Evolutionary conservation across 129 eudicot species (phyloP).

Genomic region (Helichrysum umbraculigerum): DNA sequence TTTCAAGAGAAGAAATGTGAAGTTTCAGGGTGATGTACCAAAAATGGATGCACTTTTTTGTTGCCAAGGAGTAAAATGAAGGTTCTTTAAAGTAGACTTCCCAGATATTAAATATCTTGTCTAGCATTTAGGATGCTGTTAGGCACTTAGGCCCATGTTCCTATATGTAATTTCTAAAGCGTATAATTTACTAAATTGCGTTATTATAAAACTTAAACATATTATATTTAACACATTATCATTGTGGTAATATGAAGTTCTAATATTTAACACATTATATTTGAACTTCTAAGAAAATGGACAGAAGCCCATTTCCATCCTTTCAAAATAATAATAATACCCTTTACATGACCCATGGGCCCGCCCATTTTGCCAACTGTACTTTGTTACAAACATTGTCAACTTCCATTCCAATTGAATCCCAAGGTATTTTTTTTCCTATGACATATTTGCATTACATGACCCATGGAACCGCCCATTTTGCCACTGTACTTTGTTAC

Average conservation of each 20-base stretch:
- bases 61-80: background rate
- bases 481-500: background rate
- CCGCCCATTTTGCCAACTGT: background rate
- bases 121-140: background rate
- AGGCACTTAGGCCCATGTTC: background rate
- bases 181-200: background rate
- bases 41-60: background rate
- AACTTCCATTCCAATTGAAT: background rate
- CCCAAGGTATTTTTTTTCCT: background rate
- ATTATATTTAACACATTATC: no score
- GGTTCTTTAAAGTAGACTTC: background rate
- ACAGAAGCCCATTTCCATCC: background rate
- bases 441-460: constrained; percentile 23
- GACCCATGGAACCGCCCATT: background rate
- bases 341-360: background rate
- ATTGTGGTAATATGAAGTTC: background rate
- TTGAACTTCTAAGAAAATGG: background rate
- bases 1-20: background rate
- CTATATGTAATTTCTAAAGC: no score
- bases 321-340: background rate
- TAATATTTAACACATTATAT: no score
- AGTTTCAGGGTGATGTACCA: background rate
- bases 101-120: background rate
- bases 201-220: no score
- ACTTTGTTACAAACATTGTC: background rate